These are phyloP conservation scores for Eucommia ulmoides DNA, from an alignment of 257 asterid species.

Conservation along the genomic window DNA sequence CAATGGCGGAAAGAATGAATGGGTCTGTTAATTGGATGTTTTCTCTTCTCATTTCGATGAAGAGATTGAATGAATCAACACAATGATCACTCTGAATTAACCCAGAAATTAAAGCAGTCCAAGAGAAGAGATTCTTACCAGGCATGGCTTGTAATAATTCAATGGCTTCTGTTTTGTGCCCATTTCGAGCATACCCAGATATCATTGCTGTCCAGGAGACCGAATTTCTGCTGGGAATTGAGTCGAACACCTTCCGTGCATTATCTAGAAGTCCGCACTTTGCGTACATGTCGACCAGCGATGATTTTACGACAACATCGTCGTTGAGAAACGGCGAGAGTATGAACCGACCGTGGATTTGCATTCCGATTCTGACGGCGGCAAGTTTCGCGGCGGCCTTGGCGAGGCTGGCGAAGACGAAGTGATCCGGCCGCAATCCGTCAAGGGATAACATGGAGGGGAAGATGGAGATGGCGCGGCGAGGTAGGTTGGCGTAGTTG, in stretches of 20 bases:
- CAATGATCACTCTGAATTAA: slow-evolving; percentile 48
- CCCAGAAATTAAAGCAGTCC: slow-evolving; percentile 68
- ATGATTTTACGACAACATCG: slow-evolving; percentile 67
- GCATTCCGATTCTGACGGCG: slow-evolving; percentile 37
- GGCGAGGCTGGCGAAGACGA: slow-evolving; percentile 40
- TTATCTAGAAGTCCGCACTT: slow-evolving; percentile 50
- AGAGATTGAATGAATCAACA: slow-evolving; percentile 37
- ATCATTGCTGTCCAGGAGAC: slow-evolving; percentile 64
- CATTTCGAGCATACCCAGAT: slow-evolving; percentile 53
- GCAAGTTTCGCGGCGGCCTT: slow-evolving; percentile 53
- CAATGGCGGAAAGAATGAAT: slow-evolving; percentile 43
- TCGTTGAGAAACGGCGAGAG: slow-evolving; percentile 33
- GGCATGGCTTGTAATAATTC: slow-evolving; percentile 28
- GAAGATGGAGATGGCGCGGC: slow-evolving; percentile 26
- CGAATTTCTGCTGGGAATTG: slow-evolving; percentile 33
- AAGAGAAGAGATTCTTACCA: slow-evolving; percentile 29
- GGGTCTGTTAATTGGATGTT: slow-evolving; percentile 37
- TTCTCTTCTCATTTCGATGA: slow-evolving; percentile 43
- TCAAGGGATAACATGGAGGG: slow-evolving; percentile 19
- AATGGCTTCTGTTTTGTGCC: slow-evolving; percentile 48
- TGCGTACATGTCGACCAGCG: slow-evolving; percentile 64
- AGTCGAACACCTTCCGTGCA: slow-evolving; percentile 41
- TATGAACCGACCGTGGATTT: slow-evolving; percentile 55
- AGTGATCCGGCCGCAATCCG: slow-evolving; percentile 50
- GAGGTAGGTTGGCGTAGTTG: slow-evolving; percentile 40